A percentile compares a stretch with the other conserved stretches of the same genome.
These are phyloP conservation scores for Volvox carteri DNA, from an alignment of 163 green algal species.

Conservation along the genomic window DNA sequence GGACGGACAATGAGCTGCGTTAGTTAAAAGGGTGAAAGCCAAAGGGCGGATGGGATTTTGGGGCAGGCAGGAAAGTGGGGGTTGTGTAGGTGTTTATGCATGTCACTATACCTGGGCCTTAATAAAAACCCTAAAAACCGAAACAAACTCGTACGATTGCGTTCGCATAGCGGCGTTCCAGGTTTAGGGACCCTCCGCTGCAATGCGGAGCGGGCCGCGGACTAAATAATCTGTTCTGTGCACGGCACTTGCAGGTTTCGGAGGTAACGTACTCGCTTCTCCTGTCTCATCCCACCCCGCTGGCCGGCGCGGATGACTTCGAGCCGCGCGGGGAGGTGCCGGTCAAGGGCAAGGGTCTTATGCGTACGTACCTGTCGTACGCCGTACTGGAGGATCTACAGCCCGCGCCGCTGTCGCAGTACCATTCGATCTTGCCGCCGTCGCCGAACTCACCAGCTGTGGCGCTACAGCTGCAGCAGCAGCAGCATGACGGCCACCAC, in stretches of 20 bases:
- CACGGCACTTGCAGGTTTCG: slow-evolving; percentile 28
- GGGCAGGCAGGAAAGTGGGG: too few relatives aligned
- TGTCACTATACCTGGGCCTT: too few relatives aligned
- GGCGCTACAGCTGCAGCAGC: neutral
- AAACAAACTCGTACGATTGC: too few relatives aligned
- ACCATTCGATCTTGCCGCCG: neutral
- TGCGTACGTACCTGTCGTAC: slow-evolving; percentile 46
- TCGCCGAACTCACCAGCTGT: neutral
- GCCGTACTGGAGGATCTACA: slow-evolving; percentile 18
- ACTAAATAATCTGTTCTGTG: too few relatives aligned
- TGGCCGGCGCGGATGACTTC: neutral
- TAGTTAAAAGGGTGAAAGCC: too few relatives aligned
- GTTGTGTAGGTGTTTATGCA: too few relatives aligned
- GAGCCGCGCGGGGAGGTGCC: slow-evolving; percentile 50
- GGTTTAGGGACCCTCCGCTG: too few relatives aligned
- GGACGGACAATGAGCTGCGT: too few relatives aligned
- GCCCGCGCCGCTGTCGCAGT: slow-evolving; percentile 4
- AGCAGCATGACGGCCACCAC: neutral
- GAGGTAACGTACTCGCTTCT: slow-evolving; percentile 44
- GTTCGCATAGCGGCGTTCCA: too few relatives aligned
- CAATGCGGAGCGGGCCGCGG: too few relatives aligned
- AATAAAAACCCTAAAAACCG: too few relatives aligned
- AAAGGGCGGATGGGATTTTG: too few relatives aligned
- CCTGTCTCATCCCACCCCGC: neutral
- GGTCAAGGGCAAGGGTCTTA: slow-evolving; percentile 49